Evolutionary conservation across 495 filamentous ascomycete genomes (phyloP), one percentile per base, ranked within the genome.

Genomic region (Gamarada debralockiae): DNA sequence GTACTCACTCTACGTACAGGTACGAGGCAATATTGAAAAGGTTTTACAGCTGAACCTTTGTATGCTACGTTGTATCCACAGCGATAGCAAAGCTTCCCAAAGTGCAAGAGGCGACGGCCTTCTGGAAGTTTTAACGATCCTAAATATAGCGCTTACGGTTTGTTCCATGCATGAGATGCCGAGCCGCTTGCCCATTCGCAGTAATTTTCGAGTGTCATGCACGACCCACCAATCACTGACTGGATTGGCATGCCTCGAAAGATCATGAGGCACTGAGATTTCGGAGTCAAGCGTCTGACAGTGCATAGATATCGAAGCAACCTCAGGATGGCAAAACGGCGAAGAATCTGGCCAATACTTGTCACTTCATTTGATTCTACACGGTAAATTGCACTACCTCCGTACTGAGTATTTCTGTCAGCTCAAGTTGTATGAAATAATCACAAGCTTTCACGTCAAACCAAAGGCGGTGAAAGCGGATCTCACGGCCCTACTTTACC

Each of bases 31-130:
- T 29, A 29, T 29, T 15, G 31, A 8, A 39, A 39, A 20, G 37
- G 37, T 39, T 39, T 25, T 25, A 25, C 17, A 45, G 42, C 21
- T 36, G 13, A 31, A 6, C 45, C 25, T 48, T 14, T 21, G 21
- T 29, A 51, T 51, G 48, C 37, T 51, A 51, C 48, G 48, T 51
- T 51, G 48, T 51, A 51, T 51, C 36, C 44, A 7, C 42, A 10
- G 27, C 27, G 27, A 29, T 5, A 15, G 14, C 5, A 39, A 18
- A 14, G 29, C 29, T 34, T 7, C 29, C 7, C 14, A 5, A 18
- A 39, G 6, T 5, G 17, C 3, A 13, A 4, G 6, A 15, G 40
- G 40, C 3, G 13, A 23, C n/a, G 40, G 40, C 40, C 7, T 43
- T 43, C 40, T 43, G 5, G 40, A 43, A 43, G 40, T n/a, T n/a